phyloP scores from a whole-genome alignment of 352 stramenopile species.

The Phytophthora pistaciae region DNA sequence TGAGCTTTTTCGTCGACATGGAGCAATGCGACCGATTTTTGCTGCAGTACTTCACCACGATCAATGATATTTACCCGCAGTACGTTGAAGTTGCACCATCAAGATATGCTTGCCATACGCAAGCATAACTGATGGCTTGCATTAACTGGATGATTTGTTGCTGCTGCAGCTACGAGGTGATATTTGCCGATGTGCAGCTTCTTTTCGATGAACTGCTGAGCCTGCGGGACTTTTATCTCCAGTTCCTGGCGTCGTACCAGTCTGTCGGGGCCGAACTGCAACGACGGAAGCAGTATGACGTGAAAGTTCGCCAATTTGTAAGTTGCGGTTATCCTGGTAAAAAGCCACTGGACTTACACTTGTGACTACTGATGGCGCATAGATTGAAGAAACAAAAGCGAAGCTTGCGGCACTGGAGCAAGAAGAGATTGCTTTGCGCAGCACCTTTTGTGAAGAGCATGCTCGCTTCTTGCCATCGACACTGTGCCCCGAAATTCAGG shows the following conservation, averaged over 20 bases:
- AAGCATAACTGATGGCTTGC: neutral
- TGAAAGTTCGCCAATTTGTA: slow-evolving; percentile 62
- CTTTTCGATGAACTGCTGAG: slow-evolving; percentile 83
- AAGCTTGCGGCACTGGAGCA: slow-evolving; percentile 62
- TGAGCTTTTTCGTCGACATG: slow-evolving; percentile 89
- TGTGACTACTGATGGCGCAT: neutral
- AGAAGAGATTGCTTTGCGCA: slow-evolving; percentile 52
- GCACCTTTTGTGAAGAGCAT: slow-evolving; percentile 66
- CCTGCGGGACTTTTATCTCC: slow-evolving; percentile 86
- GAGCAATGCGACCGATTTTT: slow-evolving; percentile 88
- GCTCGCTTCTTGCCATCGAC: slow-evolving; percentile 75
- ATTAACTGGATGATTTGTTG: neutral
- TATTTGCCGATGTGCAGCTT: slow-evolving; percentile 72
- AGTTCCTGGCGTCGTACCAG: slow-evolving; percentile 76
- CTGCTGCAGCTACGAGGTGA: slow-evolving; percentile 62
- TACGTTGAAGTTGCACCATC: slow-evolving; percentile 31
- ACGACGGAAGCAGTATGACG: slow-evolving; percentile 64
- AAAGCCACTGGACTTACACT: neutral
- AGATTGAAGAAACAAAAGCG: slow-evolving; percentile 66
- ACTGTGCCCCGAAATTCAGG: slow-evolving; percentile 79
- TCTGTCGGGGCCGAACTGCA: slow-evolving; percentile 65
- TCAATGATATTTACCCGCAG: slow-evolving; percentile 87
- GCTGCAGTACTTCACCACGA: slow-evolving; percentile 81
- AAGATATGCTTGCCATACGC: neutral
- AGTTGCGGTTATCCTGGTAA: slow-evolving; percentile 5